phyloP scores from a whole-genome alignment of 1,284 basidiomycete species.

The Porodaedalea pini region DNA sequence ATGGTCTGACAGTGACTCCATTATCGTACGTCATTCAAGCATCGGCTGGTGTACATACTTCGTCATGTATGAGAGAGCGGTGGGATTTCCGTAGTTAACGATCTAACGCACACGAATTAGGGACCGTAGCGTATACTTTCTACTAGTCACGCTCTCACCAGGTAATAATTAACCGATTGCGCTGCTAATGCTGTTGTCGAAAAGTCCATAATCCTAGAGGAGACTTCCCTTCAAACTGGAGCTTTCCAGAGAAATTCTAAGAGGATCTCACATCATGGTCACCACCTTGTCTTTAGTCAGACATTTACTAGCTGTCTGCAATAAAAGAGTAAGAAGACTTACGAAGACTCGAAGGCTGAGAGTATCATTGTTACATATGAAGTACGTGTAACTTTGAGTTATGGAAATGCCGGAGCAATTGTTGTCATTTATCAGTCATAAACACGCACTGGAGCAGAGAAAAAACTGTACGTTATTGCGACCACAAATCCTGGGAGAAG shows the following conservation, averaged over 20 bases:
- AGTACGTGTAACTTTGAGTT: slow-evolving; percentile 13
- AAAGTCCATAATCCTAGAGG: slow-evolving; percentile 5
- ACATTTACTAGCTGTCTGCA: too few species aligned
- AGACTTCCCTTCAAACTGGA: neutral
- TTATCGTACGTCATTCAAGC: too few species aligned
- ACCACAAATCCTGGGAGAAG: slow-evolving; percentile 9
- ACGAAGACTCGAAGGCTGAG: slow-evolving; percentile 1
- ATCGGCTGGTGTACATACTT: neutral
- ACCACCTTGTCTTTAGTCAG: too few species aligned
- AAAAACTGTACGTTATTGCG: neutral
- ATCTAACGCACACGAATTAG: neutral
- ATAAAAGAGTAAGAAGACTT: neutral
- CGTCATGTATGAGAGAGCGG: slow-evolving; percentile 11
- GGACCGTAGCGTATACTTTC: neutral
- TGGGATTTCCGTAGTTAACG: slow-evolving; percentile 13
- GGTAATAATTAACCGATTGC: slow-evolving; percentile 8
- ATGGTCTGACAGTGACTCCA: slow-evolving; percentile 9
- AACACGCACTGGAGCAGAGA: neutral
- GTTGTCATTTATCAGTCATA: neutral
- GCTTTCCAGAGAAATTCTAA: neutral
- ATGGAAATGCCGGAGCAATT: slow-evolving; percentile 9
- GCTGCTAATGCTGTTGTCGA: slow-evolving; percentile 5
- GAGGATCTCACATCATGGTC: slow-evolving; percentile 8
- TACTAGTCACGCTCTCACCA: neutral
- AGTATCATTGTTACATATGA: slow-evolving; percentile 12